Evolutionary conservation across 768 basidiomycete genomes (phyloP).

Genomic region (Trametes meyenii): DNA sequence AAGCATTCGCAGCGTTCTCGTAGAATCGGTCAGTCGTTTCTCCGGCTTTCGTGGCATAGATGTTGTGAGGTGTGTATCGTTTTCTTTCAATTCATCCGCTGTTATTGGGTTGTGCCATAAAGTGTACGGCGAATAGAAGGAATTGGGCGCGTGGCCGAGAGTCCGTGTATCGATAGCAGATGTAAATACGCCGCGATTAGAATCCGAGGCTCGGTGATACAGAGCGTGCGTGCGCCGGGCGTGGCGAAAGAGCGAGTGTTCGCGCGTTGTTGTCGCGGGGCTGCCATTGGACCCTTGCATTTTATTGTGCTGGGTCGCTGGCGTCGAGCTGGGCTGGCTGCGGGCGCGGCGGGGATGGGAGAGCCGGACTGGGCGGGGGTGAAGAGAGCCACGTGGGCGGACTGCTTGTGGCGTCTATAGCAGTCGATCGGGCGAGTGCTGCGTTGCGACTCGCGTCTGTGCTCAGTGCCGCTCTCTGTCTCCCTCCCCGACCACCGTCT

Average conservation of each 20-base stretch:
- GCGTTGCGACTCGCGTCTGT: slow-evolving; percentile 13
- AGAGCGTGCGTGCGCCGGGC: slow-evolving; percentile 2
- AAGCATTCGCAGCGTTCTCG: not conserved
- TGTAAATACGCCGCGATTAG: slow-evolving; percentile 3
- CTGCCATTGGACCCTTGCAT: not conserved
- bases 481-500: slow-evolving; percentile 15
- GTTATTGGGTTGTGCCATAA: slow-evolving; percentile 11
- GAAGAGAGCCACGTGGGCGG: slow-evolving; percentile 20
- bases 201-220: not conserved
- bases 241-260: not conserved
- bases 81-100: slow-evolving; percentile 6
- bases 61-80: slow-evolving; percentile 3
- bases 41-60: slow-evolving; percentile 2
- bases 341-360: slow-evolving; percentile 21
- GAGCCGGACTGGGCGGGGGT: slow-evolving; percentile 3
- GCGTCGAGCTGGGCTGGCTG: not conserved
- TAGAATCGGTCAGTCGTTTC: slow-evolving; percentile 11
- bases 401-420: slow-evolving; percentile 14
- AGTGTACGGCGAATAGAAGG: not conserved
- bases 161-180: slow-evolving; percentile 13
- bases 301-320: not conserved
- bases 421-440: slow-evolving; percentile 12
- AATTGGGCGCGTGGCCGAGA: slow-evolving; percentile 2
- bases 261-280: not conserved
- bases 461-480: slow-evolving; percentile 8